Evolutionary conservation across 2,329 filamentous ascomycete genomes (phyloP).

Genomic region (Teratosphaeriaceae sp.): DNA sequence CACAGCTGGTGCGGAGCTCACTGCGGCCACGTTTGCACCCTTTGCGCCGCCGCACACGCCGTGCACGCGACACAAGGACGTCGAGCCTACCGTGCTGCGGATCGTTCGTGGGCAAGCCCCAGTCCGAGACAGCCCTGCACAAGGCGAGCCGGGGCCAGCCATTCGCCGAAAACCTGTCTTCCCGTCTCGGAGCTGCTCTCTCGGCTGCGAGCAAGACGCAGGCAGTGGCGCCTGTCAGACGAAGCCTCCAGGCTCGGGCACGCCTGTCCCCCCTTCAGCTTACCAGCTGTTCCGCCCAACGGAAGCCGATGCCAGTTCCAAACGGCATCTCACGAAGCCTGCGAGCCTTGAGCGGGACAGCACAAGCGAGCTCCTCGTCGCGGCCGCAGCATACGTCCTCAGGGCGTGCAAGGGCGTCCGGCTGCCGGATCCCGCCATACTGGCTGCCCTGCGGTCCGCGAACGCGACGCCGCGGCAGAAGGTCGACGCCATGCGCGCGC

Average conservation of each 20-base stretch:
- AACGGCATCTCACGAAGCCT: too few species aligned
- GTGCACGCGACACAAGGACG: neutral
- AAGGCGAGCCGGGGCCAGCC: neutral
- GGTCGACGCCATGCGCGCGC: constrained; percentile 17
- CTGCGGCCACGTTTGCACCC: constrained; percentile 2
- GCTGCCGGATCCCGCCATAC: neutral
- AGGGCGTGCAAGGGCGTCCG: neutral
- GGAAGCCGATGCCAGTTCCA: too few species aligned
- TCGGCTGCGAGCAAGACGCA: constrained; percentile 14
- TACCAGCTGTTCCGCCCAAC: too few species aligned
- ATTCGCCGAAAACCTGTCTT: constrained; percentile 1
- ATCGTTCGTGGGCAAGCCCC: neutral
- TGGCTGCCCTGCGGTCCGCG: constrained; percentile 14
- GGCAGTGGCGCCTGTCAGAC: constrained; percentile 12
- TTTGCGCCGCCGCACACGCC: constrained; percentile 3
- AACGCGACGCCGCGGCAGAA: constrained; percentile 18
- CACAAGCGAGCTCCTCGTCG: neutral
- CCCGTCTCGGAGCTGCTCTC: constrained; percentile 11
- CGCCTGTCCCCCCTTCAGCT: neutral
- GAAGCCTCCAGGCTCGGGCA: neutral
- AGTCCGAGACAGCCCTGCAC: neutral
- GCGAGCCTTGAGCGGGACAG: neutral
- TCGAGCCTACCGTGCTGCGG: neutral
- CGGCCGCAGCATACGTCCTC: neutral
- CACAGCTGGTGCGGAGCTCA: neutral